Base-by-base conservation (phyloP, 345 rosid genomes). In the Gossypium australe region DNA sequence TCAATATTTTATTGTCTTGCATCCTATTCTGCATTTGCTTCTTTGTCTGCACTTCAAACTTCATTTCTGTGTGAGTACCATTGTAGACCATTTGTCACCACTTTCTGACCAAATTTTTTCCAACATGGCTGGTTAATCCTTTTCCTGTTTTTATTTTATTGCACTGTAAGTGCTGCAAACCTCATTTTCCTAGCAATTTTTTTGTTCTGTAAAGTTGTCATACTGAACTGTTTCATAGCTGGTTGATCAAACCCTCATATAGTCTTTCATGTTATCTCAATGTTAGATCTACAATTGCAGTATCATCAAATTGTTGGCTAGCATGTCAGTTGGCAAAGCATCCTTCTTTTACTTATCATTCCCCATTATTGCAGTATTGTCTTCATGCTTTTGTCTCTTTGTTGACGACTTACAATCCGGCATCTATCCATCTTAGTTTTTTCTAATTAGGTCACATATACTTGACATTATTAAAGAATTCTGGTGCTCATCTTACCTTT, bases 341-440 rank as follows among this genome's bases (percentile, higher is more conserved):
- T 18, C 47, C 27, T n/a, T 66, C 18, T 61, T 61, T 60, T 44
- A 44, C 27, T 43, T 43, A n/a, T 66, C 70, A 66, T 66, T 66
- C 53, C 55, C 53, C 55, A 20, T 66, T 29, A 22, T 45, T 45
- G 49, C 25, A 3, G 25, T 41, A 10, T 24, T 17, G 25, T 17
- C 67, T 17, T 64, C 68, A 9, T 64, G 49, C 25, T 38, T 63
- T 63, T 16, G 44, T 38, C 68, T 17, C 48, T 7, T 34, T 29
- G 29, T 57, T 22, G 62, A 59, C 2, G 17, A 25, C 57, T 53
- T 17, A 17, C 20, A 51, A 58, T 34, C 34, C 11, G 17, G 41
- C 38, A 38, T 63, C 67, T 8, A 56, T 25, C n/a, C 59, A 56
- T 56, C 67, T 18, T 56, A 56, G 25, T 9, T 22, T 34, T 34